A percentile compares a stretch with the other conserved stretches of the same genome.
These are phyloP conservation scores for Phytophthora palmivora DNA, from an alignment of 352 stramenopile genomes.

Conservation along the genomic window DNA sequence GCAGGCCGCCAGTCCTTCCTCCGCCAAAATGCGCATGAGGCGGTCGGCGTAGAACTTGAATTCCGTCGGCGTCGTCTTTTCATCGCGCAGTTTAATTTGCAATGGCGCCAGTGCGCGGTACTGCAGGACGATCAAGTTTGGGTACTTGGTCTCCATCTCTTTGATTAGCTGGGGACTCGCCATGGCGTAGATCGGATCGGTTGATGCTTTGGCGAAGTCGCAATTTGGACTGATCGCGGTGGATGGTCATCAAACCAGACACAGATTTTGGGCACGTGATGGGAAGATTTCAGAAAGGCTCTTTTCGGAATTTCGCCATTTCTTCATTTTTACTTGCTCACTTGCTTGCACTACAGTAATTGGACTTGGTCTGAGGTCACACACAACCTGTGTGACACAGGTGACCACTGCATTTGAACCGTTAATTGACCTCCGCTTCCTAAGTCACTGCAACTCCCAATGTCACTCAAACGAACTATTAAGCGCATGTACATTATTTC, in stretches of 20 bases:
- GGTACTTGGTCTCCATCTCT: constrained; percentile 67
- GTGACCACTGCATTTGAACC: too few relatives aligned
- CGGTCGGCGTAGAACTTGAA: constrained; percentile 87
- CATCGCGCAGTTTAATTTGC: constrained; percentile 79
- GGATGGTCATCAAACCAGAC: constrained; percentile 11
- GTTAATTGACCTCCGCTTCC: too few relatives aligned
- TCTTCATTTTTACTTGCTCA: too few relatives aligned
- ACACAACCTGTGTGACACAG: too few relatives aligned
- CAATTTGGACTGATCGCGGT: constrained; percentile 23
- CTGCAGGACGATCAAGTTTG: constrained; percentile 69
- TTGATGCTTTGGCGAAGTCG: constrained; percentile 7
- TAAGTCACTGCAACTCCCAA: too few relatives aligned
- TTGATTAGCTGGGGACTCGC: constrained; percentile 48
- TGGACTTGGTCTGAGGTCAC: too few relatives aligned
- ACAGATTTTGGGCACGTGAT: constrained; percentile 7
- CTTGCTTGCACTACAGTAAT: too few relatives aligned
- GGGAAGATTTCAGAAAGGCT: constrained; percentile 9
- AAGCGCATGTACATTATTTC: too few relatives aligned
- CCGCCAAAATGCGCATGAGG: constrained; percentile 78
- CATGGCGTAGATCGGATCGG: constrained; percentile 35
- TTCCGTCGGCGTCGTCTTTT: constrained; percentile 66
- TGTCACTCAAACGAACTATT: too few relatives aligned
- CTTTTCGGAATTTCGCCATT: too few relatives aligned
- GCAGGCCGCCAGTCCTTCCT: constrained; percentile 76
- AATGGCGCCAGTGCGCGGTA: constrained; percentile 70